Evolutionary conservation across 108 stramenopile genomes (phyloP).

Genomic region (Cyclotella distinguenda): DNA sequence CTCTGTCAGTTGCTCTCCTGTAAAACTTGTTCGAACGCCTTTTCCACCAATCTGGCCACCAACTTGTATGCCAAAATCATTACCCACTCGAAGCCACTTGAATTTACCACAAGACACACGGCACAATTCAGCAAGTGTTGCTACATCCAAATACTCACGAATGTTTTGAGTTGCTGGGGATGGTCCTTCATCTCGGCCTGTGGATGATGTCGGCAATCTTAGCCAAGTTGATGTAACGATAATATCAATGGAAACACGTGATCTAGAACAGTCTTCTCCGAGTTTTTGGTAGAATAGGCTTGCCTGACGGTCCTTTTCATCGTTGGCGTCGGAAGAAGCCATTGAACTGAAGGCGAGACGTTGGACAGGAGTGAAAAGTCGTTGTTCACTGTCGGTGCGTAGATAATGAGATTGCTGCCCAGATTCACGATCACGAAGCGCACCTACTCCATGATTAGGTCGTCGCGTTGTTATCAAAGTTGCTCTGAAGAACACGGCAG

Average conservation of each 20-base stretch:
- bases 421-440: slow-evolving; percentile 56
- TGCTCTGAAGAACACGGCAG: slow-evolving; percentile 34
- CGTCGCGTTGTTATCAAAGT: slow-evolving; percentile 65
- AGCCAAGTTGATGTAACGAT: slow-evolving; percentile 58
- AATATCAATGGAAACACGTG: slow-evolving; percentile 68
- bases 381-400: slow-evolving; percentile 18
- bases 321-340: slow-evolving; percentile 2
- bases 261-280: slow-evolving; percentile 49
- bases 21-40: slow-evolving; percentile 8
- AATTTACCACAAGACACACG: slow-evolving; percentile 67
- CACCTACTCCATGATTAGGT: slow-evolving; percentile 75
- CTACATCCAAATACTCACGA: slow-evolving; percentile 67
- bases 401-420: slow-evolving; percentile 29
- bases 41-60: slow-evolving; percentile 2
- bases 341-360: slow-evolving; percentile 14
- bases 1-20: slow-evolving; percentile 44
- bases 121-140: slow-evolving; percentile 73
- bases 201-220: slow-evolving; percentile 21
- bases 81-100: slow-evolving; percentile 69
- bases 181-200: slow-evolving; percentile 1
- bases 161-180: slow-evolving; percentile 21
- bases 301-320: slow-evolving; percentile 26
- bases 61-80: slow-evolving; percentile 44
- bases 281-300: slow-evolving; percentile 61
- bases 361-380: slow-evolving; percentile 63